Evolutionary conservation across 164 flowering plant species (phyloP).

Genomic region (Tinospora cordifolia): DNA sequence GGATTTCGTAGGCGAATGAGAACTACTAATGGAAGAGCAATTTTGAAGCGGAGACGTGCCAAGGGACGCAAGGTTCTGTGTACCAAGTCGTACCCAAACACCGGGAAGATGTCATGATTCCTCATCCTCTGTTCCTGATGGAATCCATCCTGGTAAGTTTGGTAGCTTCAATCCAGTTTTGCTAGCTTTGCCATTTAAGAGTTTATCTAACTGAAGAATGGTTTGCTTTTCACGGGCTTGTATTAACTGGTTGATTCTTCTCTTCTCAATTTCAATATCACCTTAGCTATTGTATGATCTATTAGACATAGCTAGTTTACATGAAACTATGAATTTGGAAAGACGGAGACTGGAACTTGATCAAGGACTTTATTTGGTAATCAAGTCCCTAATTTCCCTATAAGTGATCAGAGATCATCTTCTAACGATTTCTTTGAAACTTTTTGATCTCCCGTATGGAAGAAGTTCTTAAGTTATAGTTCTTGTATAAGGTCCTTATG

Average conservation of each 20-base stretch:
- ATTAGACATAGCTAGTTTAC: not conserved
- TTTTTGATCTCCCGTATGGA: no score
- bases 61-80: conserved; percentile 81
- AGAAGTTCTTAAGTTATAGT: no score
- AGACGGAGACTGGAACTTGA: no score
- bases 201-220: not conserved
- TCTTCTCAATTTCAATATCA: not conserved
- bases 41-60: conserved; percentile 71
- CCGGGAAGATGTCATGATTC: conserved; percentile 43
- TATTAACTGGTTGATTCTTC: not conserved
- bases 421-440: no score
- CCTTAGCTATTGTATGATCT: not conserved
- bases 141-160: not conserved
- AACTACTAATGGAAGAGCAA: conserved; percentile 79
- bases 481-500: no score
- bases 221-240: not conserved
- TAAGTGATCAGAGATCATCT: no score
- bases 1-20: conserved; percentile 88
- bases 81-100: conserved; percentile 62
- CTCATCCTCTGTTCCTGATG: not conserved
- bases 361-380: no score
- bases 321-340: no score
- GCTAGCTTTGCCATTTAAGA: not conserved
- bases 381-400: no score
- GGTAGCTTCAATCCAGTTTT: not conserved